phyloP scores from a whole-genome alignment of 2,329 filamentous ascomycete genomes.

The Arthroderma sp. region DNA sequence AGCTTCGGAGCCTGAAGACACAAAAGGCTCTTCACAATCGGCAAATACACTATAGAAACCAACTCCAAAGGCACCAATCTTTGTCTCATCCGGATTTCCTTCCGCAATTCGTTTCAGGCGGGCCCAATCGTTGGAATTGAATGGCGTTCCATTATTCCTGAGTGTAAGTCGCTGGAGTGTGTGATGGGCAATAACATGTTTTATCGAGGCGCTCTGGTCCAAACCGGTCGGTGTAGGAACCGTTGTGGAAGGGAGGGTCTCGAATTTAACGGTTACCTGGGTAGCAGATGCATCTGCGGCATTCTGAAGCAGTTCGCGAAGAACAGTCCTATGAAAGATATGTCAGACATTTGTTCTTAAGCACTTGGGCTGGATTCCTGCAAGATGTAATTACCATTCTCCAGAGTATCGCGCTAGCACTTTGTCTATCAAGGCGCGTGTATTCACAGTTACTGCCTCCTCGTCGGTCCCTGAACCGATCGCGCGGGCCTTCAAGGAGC shows the following conservation, averaged over 20 bases:
- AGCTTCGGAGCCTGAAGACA: constrained; percentile 79
- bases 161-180: constrained; percentile 80
- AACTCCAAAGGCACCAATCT: constrained; percentile 96
- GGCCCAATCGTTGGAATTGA: constrained; percentile 82
- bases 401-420: constrained; percentile 91
- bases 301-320: constrained; percentile 93
- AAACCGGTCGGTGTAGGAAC: constrained; percentile 55
- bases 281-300: constrained; percentile 92
- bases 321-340: constrained; percentile 36
- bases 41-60: constrained; percentile 98
- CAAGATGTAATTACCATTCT: constrained; percentile 58
- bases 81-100: constrained; percentile 96
- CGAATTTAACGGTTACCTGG: constrained; percentile 80
- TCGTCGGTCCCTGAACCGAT: constrained; percentile 78
- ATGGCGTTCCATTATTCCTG: constrained; percentile 80
- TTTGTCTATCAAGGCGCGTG: constrained; percentile 91
- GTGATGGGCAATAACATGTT: constrained; percentile 72
- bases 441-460: constrained; percentile 96
- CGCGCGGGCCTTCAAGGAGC: constrained; percentile 69
- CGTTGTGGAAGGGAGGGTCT: constrained; percentile 70
- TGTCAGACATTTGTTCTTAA: constrained; percentile 9
- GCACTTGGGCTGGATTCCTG: background rate
- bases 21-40: constrained; percentile 94
- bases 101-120: constrained; percentile 95
- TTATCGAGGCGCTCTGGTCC: constrained; percentile 58